Conservation (phyloP, 768 basidiomycete species). For the Sistotremastrum niveocremeum region DNA sequence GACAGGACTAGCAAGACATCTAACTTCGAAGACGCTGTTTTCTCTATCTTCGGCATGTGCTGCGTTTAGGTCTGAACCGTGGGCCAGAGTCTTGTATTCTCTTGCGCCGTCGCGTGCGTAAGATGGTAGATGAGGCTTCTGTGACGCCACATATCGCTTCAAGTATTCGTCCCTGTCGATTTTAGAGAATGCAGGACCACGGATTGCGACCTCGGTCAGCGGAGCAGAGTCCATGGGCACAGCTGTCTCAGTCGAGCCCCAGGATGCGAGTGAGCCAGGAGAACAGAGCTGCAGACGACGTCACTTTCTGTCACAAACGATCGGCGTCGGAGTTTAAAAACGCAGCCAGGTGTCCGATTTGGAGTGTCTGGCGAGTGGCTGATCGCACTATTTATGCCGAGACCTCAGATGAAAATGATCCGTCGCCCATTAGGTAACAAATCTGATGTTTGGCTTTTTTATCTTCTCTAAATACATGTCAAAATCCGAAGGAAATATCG, state of each 20-base stretch:
- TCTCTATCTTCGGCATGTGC: neutral
- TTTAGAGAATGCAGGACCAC: conserved; percentile 8
- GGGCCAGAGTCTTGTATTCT: conserved; percentile 5
- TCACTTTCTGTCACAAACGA: no score
- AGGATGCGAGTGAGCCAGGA: neutral
- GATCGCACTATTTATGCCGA: no score
- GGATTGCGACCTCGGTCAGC: neutral
- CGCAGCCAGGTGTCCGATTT: no score
- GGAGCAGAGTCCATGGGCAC: neutral
- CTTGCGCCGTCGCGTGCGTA: conserved; percentile 29
- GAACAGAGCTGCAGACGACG: no score
- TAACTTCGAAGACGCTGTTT: conserved; percentile 8
- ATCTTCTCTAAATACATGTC: no score
- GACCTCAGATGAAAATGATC: no score
- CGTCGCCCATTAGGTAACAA: no score
- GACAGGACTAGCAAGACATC: conserved; percentile 41
- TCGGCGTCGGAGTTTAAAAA: no score
- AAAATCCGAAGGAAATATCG: no score
- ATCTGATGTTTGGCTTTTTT: no score
- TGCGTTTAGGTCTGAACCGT: conserved; percentile 7
- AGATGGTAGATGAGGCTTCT: conserved; percentile 27
- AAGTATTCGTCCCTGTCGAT: conserved; percentile 31
- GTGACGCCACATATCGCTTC: conserved; percentile 34
- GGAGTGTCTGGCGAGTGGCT: no score
- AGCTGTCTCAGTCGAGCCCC: neutral